A percentile compares a stretch with the other conserved stretches of the same genome.
Evolutionary conservation across 768 basidiomycete species (phyloP).

Genomic region (Zangia roseola): DNA sequence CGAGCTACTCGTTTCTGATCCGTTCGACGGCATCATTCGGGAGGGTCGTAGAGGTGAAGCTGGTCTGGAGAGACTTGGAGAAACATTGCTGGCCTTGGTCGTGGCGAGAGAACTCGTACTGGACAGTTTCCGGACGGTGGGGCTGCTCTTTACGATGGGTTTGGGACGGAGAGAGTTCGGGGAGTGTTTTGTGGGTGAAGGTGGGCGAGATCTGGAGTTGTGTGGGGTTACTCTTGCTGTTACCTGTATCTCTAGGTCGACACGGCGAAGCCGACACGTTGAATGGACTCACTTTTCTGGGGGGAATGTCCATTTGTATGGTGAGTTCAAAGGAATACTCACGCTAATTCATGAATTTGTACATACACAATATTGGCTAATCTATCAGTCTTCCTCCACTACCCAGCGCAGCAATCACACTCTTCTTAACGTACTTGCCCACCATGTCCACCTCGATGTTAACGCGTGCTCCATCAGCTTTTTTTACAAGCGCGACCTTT

Average conservation of each 20-base stretch:
- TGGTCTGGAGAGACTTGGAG: constrained; percentile 43
- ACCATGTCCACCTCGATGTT: constrained; percentile 97
- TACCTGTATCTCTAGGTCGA: constrained; percentile 40
- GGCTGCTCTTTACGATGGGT: constrained; percentile 62
- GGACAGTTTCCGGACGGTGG: constrained; percentile 34
- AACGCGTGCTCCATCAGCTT: constrained; percentile 74
- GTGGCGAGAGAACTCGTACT: constrained; percentile 21
- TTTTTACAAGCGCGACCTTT: constrained; percentile 78
- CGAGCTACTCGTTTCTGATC: constrained; percentile 24
- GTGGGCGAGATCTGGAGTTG: constrained; percentile 40
- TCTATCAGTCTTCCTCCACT: no score
- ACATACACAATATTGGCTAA: no score
- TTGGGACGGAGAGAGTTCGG: constrained; percentile 43
- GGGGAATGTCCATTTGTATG: constrained; percentile 36
- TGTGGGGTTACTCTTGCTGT: constrained; percentile 43
- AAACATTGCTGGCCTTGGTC: constrained; percentile 23
- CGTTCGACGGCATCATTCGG: constrained; percentile 35
- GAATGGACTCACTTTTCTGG: constrained; percentile 44
- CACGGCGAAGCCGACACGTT: neutral
- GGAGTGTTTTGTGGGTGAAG: constrained; percentile 46
- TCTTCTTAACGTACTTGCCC: constrained; percentile 88
- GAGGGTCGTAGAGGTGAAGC: constrained; percentile 38
- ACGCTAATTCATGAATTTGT: no score
- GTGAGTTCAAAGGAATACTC: no score
- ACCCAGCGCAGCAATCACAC: constrained; percentile 65